Evolutionary conservation across 2,329 filamentous ascomycete genomes (phyloP).

Genomic region (Bipolaris zeicola): DNA sequence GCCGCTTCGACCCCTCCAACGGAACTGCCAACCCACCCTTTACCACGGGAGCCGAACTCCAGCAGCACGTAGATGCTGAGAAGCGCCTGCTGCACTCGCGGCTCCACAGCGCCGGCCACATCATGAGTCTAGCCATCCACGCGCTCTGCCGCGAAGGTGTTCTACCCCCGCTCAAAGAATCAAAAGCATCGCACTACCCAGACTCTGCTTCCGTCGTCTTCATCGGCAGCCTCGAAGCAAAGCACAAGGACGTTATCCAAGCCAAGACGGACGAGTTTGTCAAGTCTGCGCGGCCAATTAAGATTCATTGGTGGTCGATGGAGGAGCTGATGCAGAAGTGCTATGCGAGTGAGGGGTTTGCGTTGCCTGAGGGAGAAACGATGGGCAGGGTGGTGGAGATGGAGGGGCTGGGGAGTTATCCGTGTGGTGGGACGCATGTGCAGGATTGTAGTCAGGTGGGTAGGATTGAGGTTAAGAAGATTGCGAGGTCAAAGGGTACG

Average conservation of each 20-base stretch:
- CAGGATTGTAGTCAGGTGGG: slow-evolving; percentile 63
- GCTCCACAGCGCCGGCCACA: slow-evolving; percentile 75
- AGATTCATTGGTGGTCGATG: slow-evolving; percentile 71
- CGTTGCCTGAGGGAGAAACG: slow-evolving; percentile 41
- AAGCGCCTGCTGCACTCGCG: slow-evolving; percentile 69
- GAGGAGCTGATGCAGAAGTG: slow-evolving; percentile 59
- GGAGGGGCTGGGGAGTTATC: slow-evolving; percentile 70
- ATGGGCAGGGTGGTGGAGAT: slow-evolving; percentile 67
- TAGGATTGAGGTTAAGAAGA: slow-evolving; percentile 68
- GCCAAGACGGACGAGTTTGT: slow-evolving; percentile 64
- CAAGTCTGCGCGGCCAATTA: slow-evolving; percentile 41
- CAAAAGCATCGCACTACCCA: slow-evolving; percentile 75
- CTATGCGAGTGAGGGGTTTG: slow-evolving; percentile 35
- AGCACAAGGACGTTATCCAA: slow-evolving; percentile 59
- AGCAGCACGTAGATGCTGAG: slow-evolving; percentile 64
- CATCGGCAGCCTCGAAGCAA: slow-evolving; percentile 66
- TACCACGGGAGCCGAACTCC: slow-evolving; percentile 41
- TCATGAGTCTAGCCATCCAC: slow-evolving; percentile 71
- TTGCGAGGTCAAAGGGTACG: slow-evolving; percentile 67
- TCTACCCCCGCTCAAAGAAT: slow-evolving; percentile 61
- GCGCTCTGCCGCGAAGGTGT: slow-evolving; percentile 57
- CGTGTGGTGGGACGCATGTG: slow-evolving; percentile 78
- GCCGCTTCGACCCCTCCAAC: slow-evolving; percentile 55
- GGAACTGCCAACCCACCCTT: background rate
- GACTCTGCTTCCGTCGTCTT: slow-evolving; percentile 72